A percentile compares a stretch with the other conserved stretches of the same genome.
Evolutionary conservation across 257 asterid genomes (phyloP).

Genomic region (Paulownia fortunei): DNA sequence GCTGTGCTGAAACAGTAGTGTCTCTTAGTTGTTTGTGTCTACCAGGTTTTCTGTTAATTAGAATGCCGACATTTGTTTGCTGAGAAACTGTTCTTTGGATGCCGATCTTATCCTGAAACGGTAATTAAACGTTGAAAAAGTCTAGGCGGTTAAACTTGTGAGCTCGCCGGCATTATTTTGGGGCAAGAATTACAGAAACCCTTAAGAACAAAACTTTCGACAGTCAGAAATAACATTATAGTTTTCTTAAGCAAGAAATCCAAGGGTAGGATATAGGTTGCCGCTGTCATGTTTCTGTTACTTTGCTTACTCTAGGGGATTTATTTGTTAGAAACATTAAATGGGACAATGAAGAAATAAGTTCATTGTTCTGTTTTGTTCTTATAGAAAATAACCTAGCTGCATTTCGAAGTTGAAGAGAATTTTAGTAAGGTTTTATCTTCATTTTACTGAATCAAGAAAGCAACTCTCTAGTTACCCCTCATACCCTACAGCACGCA

Average conservation of each 20-base stretch:
- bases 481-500: background rate
- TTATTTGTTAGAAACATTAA: background rate
- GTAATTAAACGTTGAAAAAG: background rate
- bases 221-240: background rate
- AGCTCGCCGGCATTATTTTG: background rate
- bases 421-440: background rate
- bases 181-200: slow-evolving; percentile 1
- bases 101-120: background rate
- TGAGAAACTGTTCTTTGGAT: background rate
- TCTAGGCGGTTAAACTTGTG: background rate
- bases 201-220: background rate
- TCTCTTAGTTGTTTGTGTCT: background rate
- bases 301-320: background rate
- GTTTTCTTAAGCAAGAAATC: background rate
- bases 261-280: background rate
- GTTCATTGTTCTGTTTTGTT: background rate
- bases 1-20: background rate
- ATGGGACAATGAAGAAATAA: background rate
- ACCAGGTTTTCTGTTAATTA: background rate
- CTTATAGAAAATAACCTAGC: background rate
- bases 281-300: background rate
- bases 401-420: background rate
- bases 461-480: background rate
- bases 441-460: background rate
- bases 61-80: background rate